Evolutionary conservation across 2,329 filamentous ascomycete genomes (phyloP).

Genomic region (Ascochyta clinopodiicola): DNA sequence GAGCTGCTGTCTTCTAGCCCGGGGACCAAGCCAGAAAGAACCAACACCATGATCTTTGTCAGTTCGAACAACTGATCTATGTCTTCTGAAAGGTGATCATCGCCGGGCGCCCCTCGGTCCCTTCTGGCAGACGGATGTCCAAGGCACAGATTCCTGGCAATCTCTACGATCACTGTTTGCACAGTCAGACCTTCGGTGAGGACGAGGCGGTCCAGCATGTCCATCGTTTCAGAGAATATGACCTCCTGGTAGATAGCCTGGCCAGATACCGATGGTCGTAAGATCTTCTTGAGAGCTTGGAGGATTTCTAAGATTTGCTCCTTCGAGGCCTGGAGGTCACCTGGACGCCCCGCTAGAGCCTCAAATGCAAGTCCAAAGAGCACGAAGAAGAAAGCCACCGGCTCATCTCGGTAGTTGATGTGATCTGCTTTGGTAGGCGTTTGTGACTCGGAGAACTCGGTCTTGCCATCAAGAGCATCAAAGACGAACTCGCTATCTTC

Average conservation of each 20-base stretch:
- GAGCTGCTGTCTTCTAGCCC: constrained; percentile 69
- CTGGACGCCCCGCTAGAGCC: constrained; percentile 82
- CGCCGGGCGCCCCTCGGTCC: constrained; percentile 60
- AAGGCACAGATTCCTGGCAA: constrained; percentile 86
- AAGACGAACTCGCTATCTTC: constrained; percentile 98
- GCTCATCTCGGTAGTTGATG: constrained; percentile 98
- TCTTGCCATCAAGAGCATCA: constrained; percentile 89
- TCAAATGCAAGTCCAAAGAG: constrained; percentile 97
- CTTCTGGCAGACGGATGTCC: constrained; percentile 87
- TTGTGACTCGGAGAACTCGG: constrained; percentile 45
- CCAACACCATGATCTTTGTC: constrained; percentile 93
- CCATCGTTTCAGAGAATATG: constrained; percentile 96
- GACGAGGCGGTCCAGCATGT: constrained; percentile 88
- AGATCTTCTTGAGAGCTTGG: constrained; percentile 89
- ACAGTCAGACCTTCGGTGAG: constrained; percentile 89
- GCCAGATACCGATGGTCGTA: constrained; percentile 91
- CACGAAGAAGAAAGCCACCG: constrained; percentile 98
- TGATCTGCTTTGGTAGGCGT: constrained; percentile 66
- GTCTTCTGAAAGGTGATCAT: constrained; percentile 88
- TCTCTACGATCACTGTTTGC: constrained; percentile 91
- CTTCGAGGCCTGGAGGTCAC: constrained; percentile 72
- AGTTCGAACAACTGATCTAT: constrained; percentile 98
- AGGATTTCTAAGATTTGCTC: constrained; percentile 88
- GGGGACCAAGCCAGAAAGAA: constrained; percentile 85
- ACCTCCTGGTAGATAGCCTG: constrained; percentile 96